These are phyloP conservation scores for Cryptococcus neoformans DNA, from an alignment of 1,284 basidiomycete genomes.

Conservation along the genomic window DNA sequence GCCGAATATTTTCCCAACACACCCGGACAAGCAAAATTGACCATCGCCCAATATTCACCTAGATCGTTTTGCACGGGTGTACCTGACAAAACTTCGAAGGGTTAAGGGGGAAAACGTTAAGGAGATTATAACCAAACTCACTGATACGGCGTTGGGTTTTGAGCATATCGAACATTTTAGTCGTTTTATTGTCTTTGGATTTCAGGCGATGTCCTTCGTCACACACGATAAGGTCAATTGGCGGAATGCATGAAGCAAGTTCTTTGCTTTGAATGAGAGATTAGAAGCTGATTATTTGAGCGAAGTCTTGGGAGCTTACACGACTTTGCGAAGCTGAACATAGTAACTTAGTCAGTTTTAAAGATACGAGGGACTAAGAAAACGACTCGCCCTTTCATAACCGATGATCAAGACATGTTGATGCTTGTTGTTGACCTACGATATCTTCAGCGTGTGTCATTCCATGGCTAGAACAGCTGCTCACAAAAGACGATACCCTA, in stretches of 20 bases:
- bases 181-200: slow-evolving; percentile 84
- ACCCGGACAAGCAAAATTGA: slow-evolving; percentile 91
- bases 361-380: background rate
- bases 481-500: slow-evolving; percentile 67
- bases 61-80: slow-evolving; percentile 98
- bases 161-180: slow-evolving; percentile 79
- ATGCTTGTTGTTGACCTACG: slow-evolving; percentile 56
- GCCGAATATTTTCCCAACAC: slow-evolving; percentile 66
- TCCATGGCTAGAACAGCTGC: slow-evolving; percentile 54
- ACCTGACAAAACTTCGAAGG: slow-evolving; percentile 72
- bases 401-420: slow-evolving; percentile 88
- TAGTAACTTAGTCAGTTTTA: background rate
- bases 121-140: slow-evolving; percentile 16
- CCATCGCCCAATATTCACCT: slow-evolving; percentile 94
- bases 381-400: slow-evolving; percentile 65
- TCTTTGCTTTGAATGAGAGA: slow-evolving; percentile 36
- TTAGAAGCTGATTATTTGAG: background rate
- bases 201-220: slow-evolving; percentile 98
- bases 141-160: slow-evolving; percentile 66
- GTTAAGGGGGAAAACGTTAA: background rate
- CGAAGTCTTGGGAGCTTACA: slow-evolving; percentile 54
- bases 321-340: slow-evolving; percentile 65
- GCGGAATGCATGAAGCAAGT: slow-evolving; percentile 56
- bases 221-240: slow-evolving; percentile 89
- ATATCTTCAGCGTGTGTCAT: slow-evolving; percentile 1